Percentiles rank a stretch among this genome's conserved stretches.
Evolutionary conservation across 2,329 filamentous ascomycete species (phyloP).

Genomic region (Penicillium decumbens): DNA sequence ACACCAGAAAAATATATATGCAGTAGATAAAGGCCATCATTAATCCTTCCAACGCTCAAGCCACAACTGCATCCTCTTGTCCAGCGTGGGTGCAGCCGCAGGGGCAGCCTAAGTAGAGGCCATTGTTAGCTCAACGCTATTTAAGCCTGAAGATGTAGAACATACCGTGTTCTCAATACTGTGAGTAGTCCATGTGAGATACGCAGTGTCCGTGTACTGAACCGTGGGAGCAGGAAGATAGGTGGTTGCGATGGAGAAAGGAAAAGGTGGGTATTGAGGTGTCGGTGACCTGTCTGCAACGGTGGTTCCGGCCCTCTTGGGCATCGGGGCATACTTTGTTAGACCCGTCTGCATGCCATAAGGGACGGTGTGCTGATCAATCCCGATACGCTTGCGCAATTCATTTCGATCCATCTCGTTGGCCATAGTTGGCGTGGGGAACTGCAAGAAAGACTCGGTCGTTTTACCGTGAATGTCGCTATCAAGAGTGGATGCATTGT

Average conservation of each 20-base stretch:
- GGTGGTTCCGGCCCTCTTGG: slow-evolving; percentile 54
- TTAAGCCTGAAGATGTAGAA: slow-evolving; percentile 13
- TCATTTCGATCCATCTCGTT: slow-evolving; percentile 23
- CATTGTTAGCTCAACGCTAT: not conserved
- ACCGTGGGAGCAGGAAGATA: slow-evolving; percentile 46
- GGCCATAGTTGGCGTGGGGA: slow-evolving; percentile 26
- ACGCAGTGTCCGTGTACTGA: slow-evolving; percentile 49
- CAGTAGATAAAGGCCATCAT: not conserved
- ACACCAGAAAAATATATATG: not conserved
- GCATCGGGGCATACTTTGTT: slow-evolving; percentile 60
- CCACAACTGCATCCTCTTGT: slow-evolving; percentile 52
- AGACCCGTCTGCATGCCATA: slow-evolving; percentile 53
- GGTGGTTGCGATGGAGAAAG: slow-evolving; percentile 50
- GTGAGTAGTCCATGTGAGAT: slow-evolving; percentile 48
- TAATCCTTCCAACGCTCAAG: slow-evolving; percentile 58
- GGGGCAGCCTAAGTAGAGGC: slow-evolving; percentile 49
- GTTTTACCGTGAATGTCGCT: slow-evolving; percentile 34
- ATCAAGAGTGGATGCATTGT: slow-evolving; percentile 5
- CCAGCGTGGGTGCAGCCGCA: slow-evolving; percentile 47
- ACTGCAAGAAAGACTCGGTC: slow-evolving; percentile 16
- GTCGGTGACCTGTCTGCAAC: slow-evolving; percentile 52
- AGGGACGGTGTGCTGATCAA: slow-evolving; percentile 40
- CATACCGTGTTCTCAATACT: slow-evolving; percentile 58
- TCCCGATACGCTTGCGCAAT: slow-evolving; percentile 25
- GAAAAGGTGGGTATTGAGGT: slow-evolving; percentile 54